These are phyloP conservation scores for Malus fusca DNA, from an alignment of 306 rosid species.

Conservation along the genomic window DNA sequence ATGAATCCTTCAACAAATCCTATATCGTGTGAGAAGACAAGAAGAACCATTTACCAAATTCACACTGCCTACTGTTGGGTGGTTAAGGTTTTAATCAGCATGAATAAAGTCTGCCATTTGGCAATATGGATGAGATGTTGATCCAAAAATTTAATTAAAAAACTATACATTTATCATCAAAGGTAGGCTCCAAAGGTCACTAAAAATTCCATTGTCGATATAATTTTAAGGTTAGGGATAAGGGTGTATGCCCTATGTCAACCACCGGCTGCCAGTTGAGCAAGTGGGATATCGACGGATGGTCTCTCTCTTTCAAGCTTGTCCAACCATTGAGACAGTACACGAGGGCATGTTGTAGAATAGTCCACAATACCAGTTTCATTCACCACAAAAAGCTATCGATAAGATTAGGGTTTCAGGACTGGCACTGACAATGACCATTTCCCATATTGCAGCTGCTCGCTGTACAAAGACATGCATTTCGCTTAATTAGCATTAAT, in stretches of 20 bases:
- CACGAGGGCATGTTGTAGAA: slow-evolving; percentile 10
- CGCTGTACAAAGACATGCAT: too few relatives aligned
- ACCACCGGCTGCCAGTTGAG: not conserved
- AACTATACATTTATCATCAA: not conserved
- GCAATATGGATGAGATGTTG: slow-evolving; percentile 8
- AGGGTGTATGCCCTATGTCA: not conserved
- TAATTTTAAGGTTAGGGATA: not conserved
- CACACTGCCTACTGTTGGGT: not conserved
- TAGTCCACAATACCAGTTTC: slow-evolving; percentile 16
- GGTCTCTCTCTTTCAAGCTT: slow-evolving; percentile 8
- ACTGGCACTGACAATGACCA: not conserved
- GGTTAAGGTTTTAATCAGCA: not conserved
- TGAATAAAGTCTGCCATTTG: slow-evolving; percentile 3
- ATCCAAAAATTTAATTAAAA: not conserved
- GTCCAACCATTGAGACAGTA: slow-evolving; percentile 1
- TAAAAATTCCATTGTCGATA: not conserved
- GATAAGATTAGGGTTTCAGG: not conserved
- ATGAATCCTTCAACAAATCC: not conserved
- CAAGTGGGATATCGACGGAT: not conserved
- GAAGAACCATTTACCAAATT: not conserved
- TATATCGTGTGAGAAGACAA: too few relatives aligned
- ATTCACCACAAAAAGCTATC: not conserved
- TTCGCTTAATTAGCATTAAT: too few relatives aligned
- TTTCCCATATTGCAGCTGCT: not conserved
- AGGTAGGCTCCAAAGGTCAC: not conserved